Conservation (phyloP, 163 green algal genomes). For the Scenedesmus sp. region DNA sequence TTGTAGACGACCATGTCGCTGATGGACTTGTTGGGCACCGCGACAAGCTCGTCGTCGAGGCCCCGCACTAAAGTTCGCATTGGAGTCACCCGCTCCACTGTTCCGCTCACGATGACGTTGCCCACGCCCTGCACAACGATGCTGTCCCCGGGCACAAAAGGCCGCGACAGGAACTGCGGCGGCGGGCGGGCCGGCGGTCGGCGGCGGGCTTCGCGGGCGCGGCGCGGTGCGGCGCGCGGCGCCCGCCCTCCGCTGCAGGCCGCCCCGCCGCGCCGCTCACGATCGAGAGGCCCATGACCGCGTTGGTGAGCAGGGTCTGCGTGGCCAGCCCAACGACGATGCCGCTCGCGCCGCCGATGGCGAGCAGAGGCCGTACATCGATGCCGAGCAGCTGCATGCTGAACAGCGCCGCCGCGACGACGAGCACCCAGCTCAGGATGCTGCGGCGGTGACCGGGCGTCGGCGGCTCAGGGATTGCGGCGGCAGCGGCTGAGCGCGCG, state of each 20-base stretch:
- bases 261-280: conserved; percentile 5
- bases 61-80: conserved; percentile 32
- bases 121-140: conserved; percentile 6
- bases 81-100: conserved; percentile 19
- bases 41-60: conserved; percentile 38
- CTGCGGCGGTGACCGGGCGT: neutral
- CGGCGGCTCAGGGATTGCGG: neutral
- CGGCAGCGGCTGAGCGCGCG: neutral
- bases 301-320: conserved; percentile 29
- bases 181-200: no score
- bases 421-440: conserved; percentile 3
- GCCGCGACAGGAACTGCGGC: conserved; percentile 40
- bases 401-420: conserved; percentile 1
- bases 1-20: conserved; percentile 40
- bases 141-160: conserved; percentile 32
- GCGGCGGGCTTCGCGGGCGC: no score
- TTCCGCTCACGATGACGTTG: conserved; percentile 28
- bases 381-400: conserved; percentile 15
- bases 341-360: conserved; percentile 10
- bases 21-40: conserved; percentile 38
- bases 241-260: no score
- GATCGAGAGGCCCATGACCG: conserved; percentile 20
- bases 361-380: conserved; percentile 28
- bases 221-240: no score
- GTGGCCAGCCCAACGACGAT: conserved; percentile 26